Evolutionary conservation across 1,139 yeast species (phyloP), one percentile per base, ranked within the genome.

Genomic region (Zygoascus sp.): DNA sequence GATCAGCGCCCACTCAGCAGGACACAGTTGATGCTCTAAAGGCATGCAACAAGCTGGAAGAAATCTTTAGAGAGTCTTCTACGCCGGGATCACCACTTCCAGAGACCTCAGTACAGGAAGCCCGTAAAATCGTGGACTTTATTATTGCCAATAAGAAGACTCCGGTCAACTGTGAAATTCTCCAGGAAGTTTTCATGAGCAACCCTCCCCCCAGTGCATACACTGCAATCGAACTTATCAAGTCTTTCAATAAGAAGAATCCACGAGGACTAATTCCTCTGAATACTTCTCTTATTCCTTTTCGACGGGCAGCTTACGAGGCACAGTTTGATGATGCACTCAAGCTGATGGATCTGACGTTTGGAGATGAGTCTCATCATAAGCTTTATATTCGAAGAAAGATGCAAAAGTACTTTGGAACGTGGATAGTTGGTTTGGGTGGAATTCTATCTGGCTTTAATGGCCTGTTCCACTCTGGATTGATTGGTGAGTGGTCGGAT

Each of bases 271-370:
- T 50, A 9, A 68, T 83, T 2, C 72, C 74, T 11, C 69, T 68
- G 46, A 66, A 68, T 0, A 61, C 72, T 2, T 81, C 84, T 1
- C 67, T 82, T 64, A 74, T 83, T 20, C 84, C 90, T 0, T 76
- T 84, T 50, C 67, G 92, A 17, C 64, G 73, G 39, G 72, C 81
- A 5, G 64, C 83, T 1, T 81, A 74, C 64, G 72, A 77, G 52
- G 85, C 80, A 1, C 81, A 83, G 48, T 72, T 82, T 50, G 69
- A 72, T 32, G 70, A 70, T 40, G 86, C 89, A 0, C 64, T 83
- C 36, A 72, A 70, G 43, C 62, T 83, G 36, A 71, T 85, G 25
- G 87, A 83, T 53, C 59, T 74, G 42, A 80, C 92, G 0, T 77
- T 79, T 2, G 89, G 82, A 1, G 77, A 79, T 46, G 66, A 72